Evolutionary conservation across 2,329 filamentous ascomycete genomes (phyloP).

Genomic region (Monosporascus sp.): DNA sequence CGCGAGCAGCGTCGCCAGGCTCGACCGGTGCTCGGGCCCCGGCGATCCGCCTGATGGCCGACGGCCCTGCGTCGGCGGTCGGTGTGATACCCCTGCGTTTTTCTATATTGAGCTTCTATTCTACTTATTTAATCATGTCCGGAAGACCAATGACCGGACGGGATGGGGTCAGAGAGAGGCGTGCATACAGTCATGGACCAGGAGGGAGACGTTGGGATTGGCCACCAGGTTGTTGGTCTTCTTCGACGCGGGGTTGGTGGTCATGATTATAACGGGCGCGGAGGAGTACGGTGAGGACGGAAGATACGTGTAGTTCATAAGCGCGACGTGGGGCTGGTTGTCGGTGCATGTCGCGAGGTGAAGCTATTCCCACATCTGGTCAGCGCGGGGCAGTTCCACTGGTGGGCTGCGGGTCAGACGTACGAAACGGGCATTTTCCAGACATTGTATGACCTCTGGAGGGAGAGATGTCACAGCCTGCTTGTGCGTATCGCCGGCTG

Average conservation of each 20-base stretch:
- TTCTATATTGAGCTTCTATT: conserved; percentile 4
- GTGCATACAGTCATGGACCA: conserved; percentile 81
- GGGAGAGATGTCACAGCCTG: conserved; percentile 67
- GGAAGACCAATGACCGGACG: background rate
- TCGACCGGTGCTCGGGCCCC: conserved; percentile 60
- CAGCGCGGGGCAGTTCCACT: background rate
- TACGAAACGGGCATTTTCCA: conserved; percentile 94
- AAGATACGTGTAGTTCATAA: conserved; percentile 99
- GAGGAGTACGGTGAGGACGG: conserved; percentile 65
- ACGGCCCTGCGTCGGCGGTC: conserved; percentile 68
- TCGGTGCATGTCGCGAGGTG: conserved; percentile 88
- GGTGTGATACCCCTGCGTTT: conserved; percentile 71
- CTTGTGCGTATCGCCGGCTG: conserved; percentile 66
- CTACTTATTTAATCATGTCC: too few species aligned
- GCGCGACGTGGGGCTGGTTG: conserved; percentile 81
- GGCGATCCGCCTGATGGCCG: conserved; percentile 57
- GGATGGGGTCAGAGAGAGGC: background rate
- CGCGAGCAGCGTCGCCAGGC: conserved; percentile 75
- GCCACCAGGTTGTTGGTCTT: conserved; percentile 76
- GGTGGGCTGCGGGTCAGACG: conserved; percentile 20
- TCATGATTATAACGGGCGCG: conserved; percentile 90
- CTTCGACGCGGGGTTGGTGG: conserved; percentile 71
- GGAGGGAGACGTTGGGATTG: conserved; percentile 83
- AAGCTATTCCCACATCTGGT: conserved; percentile 51
- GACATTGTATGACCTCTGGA: conserved; percentile 78